Conservation (phyloP, 768 basidiomycete species). For the Thelephora aurantiotincta region DNA sequence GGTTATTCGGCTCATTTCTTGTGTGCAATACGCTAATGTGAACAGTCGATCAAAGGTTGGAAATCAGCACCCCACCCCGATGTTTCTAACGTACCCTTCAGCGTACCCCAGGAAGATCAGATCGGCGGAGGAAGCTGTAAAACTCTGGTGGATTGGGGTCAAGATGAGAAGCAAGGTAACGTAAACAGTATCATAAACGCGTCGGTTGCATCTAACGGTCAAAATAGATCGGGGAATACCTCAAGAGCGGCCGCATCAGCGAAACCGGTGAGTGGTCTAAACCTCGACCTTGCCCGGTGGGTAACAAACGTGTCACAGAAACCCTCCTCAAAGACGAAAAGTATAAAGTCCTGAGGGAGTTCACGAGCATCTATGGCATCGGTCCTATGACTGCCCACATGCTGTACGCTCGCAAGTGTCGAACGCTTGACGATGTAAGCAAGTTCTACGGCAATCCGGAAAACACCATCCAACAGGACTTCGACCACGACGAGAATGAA, state of each 20-base stretch:
- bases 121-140: conserved; percentile 14
- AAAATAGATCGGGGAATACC: conserved; percentile 47
- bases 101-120: conserved; percentile 21
- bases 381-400: conserved; percentile 56
- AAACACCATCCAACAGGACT: conserved; percentile 9
- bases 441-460: conserved; percentile 40
- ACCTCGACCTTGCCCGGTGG: background rate
- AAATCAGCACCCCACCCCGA: background rate
- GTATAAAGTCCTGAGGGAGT: conserved; percentile 40
- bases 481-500: conserved; percentile 1
- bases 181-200: background rate
- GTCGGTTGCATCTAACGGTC: background rate
- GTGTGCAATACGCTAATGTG: background rate
- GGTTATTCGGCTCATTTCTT: conserved; percentile 11
- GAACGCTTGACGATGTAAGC: conserved; percentile 57
- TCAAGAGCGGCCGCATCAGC: conserved; percentile 35
- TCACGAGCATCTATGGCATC: conserved; percentile 58
- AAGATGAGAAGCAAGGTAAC: conserved; percentile 23
- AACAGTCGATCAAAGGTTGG: conserved; percentile 15
- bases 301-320: conserved; percentile 20
- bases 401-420: conserved; percentile 50
- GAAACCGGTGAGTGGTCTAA: conserved; percentile 37
- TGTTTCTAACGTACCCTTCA: conserved; percentile 3
- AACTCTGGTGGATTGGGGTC: conserved; percentile 23
- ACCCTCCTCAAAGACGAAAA: conserved; percentile 32